phyloP scores from a whole-genome alignment of 2,329 filamentous ascomycete species.

The Fusarium hainanense region DNA sequence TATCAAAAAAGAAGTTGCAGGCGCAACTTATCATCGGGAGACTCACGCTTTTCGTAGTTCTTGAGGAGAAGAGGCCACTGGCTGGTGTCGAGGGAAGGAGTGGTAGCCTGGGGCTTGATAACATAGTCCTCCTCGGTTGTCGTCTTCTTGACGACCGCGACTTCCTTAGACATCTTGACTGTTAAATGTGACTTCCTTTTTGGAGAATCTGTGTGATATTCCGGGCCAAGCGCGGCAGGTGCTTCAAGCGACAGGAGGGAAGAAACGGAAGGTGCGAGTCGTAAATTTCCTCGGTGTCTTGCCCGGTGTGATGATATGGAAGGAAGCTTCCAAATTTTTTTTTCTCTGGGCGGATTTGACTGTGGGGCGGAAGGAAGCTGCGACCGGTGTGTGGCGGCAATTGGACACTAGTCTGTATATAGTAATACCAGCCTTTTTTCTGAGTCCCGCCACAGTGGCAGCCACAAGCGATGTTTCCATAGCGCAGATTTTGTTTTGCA shows the following conservation, averaged over 20 bases:
- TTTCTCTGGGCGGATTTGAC: conserved; percentile 45
- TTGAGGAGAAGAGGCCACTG: conserved; percentile 94
- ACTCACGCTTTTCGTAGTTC: conserved; percentile 92
- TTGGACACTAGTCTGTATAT: conserved; percentile 15
- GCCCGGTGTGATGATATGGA: conserved; percentile 46
- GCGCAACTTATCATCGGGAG: neutral
- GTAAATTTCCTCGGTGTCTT: conserved; percentile 48
- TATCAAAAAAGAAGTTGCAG: conserved; percentile 1
- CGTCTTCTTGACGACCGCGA: conserved; percentile 50
- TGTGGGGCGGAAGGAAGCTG: conserved; percentile 48
- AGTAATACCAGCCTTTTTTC: neutral
- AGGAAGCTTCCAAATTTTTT: conserved; percentile 51
- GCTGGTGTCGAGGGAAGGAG: conserved; percentile 84
- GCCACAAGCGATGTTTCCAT: neutral
- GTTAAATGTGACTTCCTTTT: conserved; percentile 27
- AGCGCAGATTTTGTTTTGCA: no score
- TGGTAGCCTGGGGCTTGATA: conserved; percentile 91
- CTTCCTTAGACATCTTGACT: conserved; percentile 60
- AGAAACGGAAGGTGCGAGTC: conserved; percentile 43
- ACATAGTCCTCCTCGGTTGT: conserved; percentile 73
- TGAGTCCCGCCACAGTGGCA: neutral
- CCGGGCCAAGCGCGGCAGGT: conserved; percentile 45
- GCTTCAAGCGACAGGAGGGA: conserved; percentile 44
- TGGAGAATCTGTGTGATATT: conserved; percentile 40
- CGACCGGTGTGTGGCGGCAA: conserved; percentile 43